Percentiles rank a stretch among this genome's conserved stretches.
Conservation (phyloP, 495 filamentous ascomycete genomes). For the Podospora tetraspora region DNA sequence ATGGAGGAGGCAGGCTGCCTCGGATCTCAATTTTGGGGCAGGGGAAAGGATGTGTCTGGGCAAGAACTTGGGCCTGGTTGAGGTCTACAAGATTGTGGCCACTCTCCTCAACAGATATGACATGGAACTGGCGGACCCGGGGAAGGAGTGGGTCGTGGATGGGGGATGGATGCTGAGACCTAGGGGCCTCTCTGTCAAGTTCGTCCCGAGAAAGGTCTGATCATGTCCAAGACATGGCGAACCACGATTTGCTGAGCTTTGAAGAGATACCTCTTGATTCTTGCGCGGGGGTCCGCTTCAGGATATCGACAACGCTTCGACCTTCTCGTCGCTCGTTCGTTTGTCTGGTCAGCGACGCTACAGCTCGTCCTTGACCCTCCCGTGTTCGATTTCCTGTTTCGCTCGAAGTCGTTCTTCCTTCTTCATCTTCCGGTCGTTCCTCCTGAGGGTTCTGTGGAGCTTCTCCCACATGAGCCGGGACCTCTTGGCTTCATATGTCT, state of each 20-base stretch:
- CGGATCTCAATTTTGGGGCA: conserved; percentile 50
- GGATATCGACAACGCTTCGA: not conserved
- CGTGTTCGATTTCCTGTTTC: conserved; percentile 19
- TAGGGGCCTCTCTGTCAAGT: not conserved
- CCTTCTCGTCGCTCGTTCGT: not conserved
- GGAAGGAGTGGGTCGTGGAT: conserved; percentile 14
- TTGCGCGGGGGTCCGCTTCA: not conserved
- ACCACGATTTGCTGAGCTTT: not conserved
- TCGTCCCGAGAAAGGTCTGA: not conserved
- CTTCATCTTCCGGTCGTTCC: conserved; percentile 25
- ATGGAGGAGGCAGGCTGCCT: conserved; percentile 18
- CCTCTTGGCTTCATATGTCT: conserved; percentile 28
- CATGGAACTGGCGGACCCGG: conserved; percentile 18
- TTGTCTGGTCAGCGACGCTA: not conserved
- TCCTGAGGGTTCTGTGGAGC: conserved; percentile 24
- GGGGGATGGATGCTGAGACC: not conserved
- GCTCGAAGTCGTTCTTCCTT: conserved; percentile 24
- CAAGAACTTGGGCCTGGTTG: conserved; percentile 55
- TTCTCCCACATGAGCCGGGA: conserved; percentile 32
- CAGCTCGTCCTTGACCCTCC: conserved; percentile 25
- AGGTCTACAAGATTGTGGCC: conserved; percentile 62
- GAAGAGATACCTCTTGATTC: not conserved
- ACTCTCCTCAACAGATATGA: conserved; percentile 52
- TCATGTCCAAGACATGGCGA: not conserved
- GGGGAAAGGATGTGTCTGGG: conserved; percentile 60